Evolutionary conservation across 192 early-diverging fungal genomes (phyloP).

Genomic region (Haplosporangium gracile): DNA sequence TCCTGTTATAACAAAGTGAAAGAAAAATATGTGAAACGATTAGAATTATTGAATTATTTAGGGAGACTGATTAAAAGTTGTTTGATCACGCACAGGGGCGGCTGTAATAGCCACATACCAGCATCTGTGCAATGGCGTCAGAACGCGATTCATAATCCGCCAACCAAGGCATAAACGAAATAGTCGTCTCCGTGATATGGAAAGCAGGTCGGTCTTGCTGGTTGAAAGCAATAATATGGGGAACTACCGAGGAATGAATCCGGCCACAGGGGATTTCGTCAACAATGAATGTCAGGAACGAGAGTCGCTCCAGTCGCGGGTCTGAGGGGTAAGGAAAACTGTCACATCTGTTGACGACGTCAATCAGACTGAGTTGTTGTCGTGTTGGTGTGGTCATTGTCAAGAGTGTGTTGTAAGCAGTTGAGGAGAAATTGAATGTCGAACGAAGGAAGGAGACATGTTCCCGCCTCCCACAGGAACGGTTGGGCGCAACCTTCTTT

Average conservation of each 20-base stretch:
- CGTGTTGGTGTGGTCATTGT: background rate
- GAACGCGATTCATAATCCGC: conserved; percentile 56
- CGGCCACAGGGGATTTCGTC: conserved; percentile 57
- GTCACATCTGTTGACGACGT: conserved; percentile 65
- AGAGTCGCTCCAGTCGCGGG: background rate
- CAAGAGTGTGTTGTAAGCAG: background rate
- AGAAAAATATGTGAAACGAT: background rate
- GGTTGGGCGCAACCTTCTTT: no score
- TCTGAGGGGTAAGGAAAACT: conserved; percentile 58
- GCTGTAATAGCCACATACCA: conserved; percentile 10
- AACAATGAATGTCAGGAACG: conserved; percentile 48
- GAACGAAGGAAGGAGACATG: no score
- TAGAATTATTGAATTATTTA: conserved; percentile 7
- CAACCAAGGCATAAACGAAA: conserved; percentile 57
- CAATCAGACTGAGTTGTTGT: conserved; percentile 37
- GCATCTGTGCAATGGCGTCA: conserved; percentile 50
- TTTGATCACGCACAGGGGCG: background rate
- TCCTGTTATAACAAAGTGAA: background rate
- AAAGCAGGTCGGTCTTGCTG: conserved; percentile 48
- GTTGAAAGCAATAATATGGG: conserved; percentile 57
- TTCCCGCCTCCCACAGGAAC: no score
- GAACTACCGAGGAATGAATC: conserved; percentile 45
- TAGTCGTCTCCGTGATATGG: conserved; percentile 43
- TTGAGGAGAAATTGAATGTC: no score
- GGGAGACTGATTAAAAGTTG: conserved; percentile 27